Base-by-base conservation (phyloP, 352 stramenopile genomes). In the Globisporangium paddicum region DNA sequence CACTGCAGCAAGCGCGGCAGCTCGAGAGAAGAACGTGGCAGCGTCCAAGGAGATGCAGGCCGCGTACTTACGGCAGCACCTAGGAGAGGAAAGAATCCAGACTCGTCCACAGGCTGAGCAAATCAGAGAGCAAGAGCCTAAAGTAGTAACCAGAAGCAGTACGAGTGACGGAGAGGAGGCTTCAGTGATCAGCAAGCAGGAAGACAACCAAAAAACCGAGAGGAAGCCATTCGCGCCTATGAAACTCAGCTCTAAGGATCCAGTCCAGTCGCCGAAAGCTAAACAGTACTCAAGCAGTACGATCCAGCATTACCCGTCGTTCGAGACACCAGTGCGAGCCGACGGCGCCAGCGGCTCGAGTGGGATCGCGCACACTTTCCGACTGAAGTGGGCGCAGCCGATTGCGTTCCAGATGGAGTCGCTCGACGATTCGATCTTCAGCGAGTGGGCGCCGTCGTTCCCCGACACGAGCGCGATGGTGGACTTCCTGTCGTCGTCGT, bases 341-440 rank as follows among this genome's bases (percentile, higher is more conserved):
- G 32, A 59, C 11, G 25, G n/a, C 13, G 34, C 32, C 0, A 63
- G 37, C 30, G 30, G 41, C 23, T 25, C 41, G 34, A 32, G 37
- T 57, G 26, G 61, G 30, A 23, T 68, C 32, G 13, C 66, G 6
- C 55, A 73, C 16, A 40, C 58, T 25, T 69, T 80, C 42, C 66
- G 69, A 0, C 45, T 80, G 26, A 77, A 75, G 34, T 77, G 60
- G 48, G 64, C 63, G 4, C 66, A 77, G 37, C 72, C 72, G 28
- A 80, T 80, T 21, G 66, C 66, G 21, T 80, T 80, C 46, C 55
- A 63, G 4, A 75, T 80, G 72, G 59, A 70, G 14, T 58, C 60
- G 3, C 42, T 69, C 23, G 59, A 73, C 3, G 61, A 64, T 3
- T 23, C 52, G 23, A 60, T 77, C 9, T 44, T 61, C 13, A 62